Evolutionary conservation across 257 asterid genomes (phyloP).

Genomic region (Ilex aquifolium): DNA sequence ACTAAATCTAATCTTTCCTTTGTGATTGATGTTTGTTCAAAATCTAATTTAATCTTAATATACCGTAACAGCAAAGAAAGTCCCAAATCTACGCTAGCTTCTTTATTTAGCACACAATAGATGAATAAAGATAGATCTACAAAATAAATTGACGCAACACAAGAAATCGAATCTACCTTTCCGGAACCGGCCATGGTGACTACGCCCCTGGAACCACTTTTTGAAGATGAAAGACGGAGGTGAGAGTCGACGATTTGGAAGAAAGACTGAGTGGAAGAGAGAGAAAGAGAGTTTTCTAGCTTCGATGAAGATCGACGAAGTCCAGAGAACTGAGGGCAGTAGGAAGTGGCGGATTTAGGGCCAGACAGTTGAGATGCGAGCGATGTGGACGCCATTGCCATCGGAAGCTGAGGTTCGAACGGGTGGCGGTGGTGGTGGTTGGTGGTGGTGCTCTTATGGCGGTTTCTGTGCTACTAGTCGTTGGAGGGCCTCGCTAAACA

Average conservation of each 20-base stretch:
- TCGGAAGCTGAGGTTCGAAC: background rate
- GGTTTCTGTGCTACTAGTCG: background rate
- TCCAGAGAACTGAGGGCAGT: constrained; percentile 38
- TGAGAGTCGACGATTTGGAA: constrained; percentile 50
- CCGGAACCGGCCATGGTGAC: constrained; percentile 92
- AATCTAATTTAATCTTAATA: no score
- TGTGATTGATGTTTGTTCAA: no score
- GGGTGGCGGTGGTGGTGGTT: background rate
- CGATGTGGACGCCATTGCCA: constrained; percentile 41
- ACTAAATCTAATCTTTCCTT: no score
- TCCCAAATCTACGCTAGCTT: no score
- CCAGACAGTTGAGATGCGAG: constrained; percentile 15
- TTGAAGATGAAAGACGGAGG: constrained; percentile 42
- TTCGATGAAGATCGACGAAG: constrained; percentile 57
- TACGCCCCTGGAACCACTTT: constrained; percentile 51
- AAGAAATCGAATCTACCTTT: constrained; percentile 42
- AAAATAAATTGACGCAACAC: background rate
- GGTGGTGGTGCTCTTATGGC: background rate
- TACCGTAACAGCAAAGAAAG: no score
- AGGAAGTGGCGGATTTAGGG: constrained; percentile 18
- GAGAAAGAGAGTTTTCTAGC: constrained; percentile 49
- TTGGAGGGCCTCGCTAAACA: background rate
- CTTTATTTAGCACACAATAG: no score
- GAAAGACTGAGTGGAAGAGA: constrained; percentile 39
- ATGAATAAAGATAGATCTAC: background rate